A percentile compares a stretch with the other conserved stretches of the same genome.
Conservation (phyloP, 352 stramenopile species). For the Phytopythium aichiense region DNA sequence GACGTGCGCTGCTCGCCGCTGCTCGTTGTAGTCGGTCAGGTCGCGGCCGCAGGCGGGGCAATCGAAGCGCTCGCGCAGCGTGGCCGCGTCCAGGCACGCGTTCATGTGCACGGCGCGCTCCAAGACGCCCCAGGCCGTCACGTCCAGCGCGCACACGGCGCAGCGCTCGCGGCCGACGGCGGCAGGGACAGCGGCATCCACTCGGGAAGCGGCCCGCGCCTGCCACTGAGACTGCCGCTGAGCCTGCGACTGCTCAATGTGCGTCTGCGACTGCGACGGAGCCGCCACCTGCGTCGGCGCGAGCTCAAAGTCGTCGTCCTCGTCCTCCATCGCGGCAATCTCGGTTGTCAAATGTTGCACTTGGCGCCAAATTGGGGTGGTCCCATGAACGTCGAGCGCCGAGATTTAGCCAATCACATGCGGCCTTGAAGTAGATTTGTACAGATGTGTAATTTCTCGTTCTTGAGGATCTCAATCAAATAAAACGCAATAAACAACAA, state of each 20-base stretch:
- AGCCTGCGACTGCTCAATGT: not conserved
- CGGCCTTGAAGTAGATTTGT: too few relatives aligned
- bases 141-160: slow-evolving; percentile 56
- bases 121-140: slow-evolving; percentile 42
- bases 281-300: slow-evolving; percentile 23
- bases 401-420: too few relatives aligned
- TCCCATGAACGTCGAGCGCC: too few relatives aligned
- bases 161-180: slow-evolving; percentile 24
- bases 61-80: slow-evolving; percentile 25
- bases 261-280: slow-evolving; percentile 4
- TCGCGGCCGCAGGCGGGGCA: slow-evolving; percentile 56
- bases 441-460: too few relatives aligned
- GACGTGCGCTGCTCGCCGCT: slow-evolving; percentile 56
- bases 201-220: too few relatives aligned
- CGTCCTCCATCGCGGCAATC: slow-evolving; percentile 2
- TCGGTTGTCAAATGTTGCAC: too few relatives aligned
- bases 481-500: too few relatives aligned
- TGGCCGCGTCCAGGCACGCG: slow-evolving; percentile 53
- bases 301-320: slow-evolving; percentile 18
- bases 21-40: slow-evolving; percentile 64
- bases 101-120: slow-evolving; percentile 70
- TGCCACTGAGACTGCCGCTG: not conserved
- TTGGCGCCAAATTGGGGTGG: too few relatives aligned
- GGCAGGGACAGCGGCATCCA: too few relatives aligned
- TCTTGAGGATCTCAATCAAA: too few relatives aligned